Evolutionary conservation across 2,329 filamentous ascomycete species (phyloP).

Genomic region (Hyphodiscus sp.): DNA sequence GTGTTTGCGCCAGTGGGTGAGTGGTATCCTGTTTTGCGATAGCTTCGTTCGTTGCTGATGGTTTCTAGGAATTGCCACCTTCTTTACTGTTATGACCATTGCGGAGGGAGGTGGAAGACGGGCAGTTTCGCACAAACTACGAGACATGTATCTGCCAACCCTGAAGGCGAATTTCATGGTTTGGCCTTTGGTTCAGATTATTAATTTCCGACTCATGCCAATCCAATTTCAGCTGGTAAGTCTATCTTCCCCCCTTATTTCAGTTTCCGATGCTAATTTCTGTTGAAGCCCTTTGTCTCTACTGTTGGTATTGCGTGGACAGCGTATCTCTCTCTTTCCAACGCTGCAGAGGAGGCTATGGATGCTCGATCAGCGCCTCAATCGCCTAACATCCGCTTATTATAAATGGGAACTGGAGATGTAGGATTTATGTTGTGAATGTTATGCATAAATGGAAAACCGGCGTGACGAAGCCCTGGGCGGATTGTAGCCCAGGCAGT

Average conservation of each 20-base stretch:
- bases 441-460: conserved; percentile 9
- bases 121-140: conserved; percentile 76
- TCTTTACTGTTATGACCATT: conserved; percentile 95
- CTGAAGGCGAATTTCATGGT: conserved; percentile 93
- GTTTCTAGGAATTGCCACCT: conserved; percentile 62
- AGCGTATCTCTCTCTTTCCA: conserved; percentile 87
- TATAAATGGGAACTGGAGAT: conserved; percentile 20
- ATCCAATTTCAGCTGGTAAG: conserved; percentile 94
- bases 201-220: conserved; percentile 94
- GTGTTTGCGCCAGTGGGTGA: conserved; percentile 83
- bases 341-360: conserved; percentile 59
- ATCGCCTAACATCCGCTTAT: conserved; percentile 29
- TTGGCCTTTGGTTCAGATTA: conserved; percentile 91
- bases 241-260: conserved; percentile 19
- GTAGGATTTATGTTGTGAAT: conserved; percentile 4
- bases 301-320: conserved; percentile 97
- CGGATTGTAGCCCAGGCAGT: background rate
- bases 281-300: conserved; percentile 79
- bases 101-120: conserved; percentile 84
- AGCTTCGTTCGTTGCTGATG: conserved; percentile 1
- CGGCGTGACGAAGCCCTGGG: conserved; percentile 1
- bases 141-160: conserved; percentile 89
- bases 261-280: conserved; percentile 4
- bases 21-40: conserved; percentile 17
- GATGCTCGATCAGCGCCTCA: conserved; percentile 28